Evolutionary conservation across 345 rosid genomes (phyloP), one percentile per base, ranked within the genome.

Genomic region (Populus tremula): DNA sequence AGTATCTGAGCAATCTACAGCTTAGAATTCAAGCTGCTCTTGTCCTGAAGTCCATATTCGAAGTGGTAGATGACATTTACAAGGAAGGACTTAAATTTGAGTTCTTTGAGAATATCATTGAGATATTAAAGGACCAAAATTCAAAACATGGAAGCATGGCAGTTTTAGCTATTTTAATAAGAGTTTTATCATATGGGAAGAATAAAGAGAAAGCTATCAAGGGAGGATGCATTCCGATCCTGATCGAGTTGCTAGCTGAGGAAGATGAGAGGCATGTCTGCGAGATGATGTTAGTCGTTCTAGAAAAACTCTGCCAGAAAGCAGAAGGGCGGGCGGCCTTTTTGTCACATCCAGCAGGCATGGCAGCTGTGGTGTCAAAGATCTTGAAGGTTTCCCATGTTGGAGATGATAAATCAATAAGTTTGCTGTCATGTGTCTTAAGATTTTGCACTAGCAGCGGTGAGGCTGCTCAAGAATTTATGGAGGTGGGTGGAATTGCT

Each of bases 281-380:
- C 63, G 84, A 81, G 71, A 76, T 76, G 77, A 72, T 72, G 72
- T 25, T 81, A 50, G 82, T 76, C 39, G 87, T 84, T 53, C 80
- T 92, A 67, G 97, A 90, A 80, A 61, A 80, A 39, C 64, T 91
- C 59, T 94, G 95, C 76, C 84, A 79, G 76, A 87, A 90, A 53
- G 97, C 97, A 1, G 95, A 92, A 68, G 98, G 98, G 78, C 78
- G 98, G 65, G 90, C 94, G 8, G 89, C 88, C 82, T 82, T 92
- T 63, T 72, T 92, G 68, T 77, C 68, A 31, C 97, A 94, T 35
- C 87, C 87, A 5, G 92, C 92, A 5, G 94, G 93, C 62, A 47
- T 94, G 16, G 97, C 96, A 0, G 87, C 90, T 0, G 94, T 94
- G 20, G 87, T 90, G 8, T 91, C 91, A 84, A 94, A 88, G 87